Base-by-base conservation (phyloP, 1,284 basidiomycete genomes). In the Bjerkandera adusta region DNA sequence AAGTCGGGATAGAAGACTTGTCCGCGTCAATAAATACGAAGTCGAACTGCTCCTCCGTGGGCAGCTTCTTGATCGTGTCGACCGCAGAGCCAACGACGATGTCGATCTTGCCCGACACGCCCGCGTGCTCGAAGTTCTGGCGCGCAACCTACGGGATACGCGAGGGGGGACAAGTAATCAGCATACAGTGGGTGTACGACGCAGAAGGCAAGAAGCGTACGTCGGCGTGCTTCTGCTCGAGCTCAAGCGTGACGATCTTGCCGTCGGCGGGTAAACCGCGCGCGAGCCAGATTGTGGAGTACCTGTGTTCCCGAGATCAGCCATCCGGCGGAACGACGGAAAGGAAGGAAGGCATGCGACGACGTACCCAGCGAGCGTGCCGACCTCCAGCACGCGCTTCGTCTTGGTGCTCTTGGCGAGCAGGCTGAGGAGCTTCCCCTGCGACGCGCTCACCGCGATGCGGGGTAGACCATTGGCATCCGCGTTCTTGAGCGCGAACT, bases 11-110 rank as follows among this genome's bases (percentile, higher is more conserved):
- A 35, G 66, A 70, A 8, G 59, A 52, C 56, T 81, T 83, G 66
- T 83, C 80, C 2, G 81, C 81, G 58, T 83, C 81, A 52, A 83
- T 80, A 65, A 83, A 84, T 3, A 70, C 68, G 22, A 83, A 59
- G 58, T 83, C 81, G 59, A 80, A 83, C 2, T 69, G 69, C 5
- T 63, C 58, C 12, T 70, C 66, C 3, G 74, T 61, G 2, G 69
- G 59, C 25, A 82, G 57, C 30, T 60, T 66, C 24, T 49, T 47
- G 18, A 84, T 60, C 0, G 72, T 68, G 1, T 80, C 72, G 4
- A 64, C 61, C 0, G 78, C 81, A 34, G 72, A 67, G 0, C 79
- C 81, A 37, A 76, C 62, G 26, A 79, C 64, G 24, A 83, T 63
- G 27, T 73, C 62, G 27, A 78, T 68, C 54, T 76, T 76, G 30